Percentiles rank a stretch among this genome's conserved stretches.
These are phyloP conservation scores for Yarrowia sp. DNA, from an alignment of 805 yeast species.

Conservation along the genomic window DNA sequence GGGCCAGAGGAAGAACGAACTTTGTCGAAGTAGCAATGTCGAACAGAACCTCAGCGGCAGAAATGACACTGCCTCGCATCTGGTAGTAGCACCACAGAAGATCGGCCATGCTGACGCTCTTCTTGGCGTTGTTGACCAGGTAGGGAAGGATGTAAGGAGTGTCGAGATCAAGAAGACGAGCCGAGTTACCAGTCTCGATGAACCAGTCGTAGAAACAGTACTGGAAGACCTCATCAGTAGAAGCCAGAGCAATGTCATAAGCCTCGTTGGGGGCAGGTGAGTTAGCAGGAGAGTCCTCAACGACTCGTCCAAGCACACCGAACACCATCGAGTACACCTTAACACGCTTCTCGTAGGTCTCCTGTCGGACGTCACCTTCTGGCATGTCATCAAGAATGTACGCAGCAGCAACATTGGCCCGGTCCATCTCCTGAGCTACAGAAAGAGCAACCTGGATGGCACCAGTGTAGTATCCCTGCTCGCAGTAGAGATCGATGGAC, in stretches of 20 bases:
- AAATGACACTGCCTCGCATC: constrained; percentile 68
- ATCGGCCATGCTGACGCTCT: constrained; percentile 70
- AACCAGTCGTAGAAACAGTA: constrained; percentile 92
- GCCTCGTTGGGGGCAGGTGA: constrained; percentile 41
- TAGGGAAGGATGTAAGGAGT: constrained; percentile 79
- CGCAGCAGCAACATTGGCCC: constrained; percentile 55
- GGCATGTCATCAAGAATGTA: constrained; percentile 52
- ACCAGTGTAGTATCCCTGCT: constrained; percentile 74
- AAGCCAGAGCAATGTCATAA: constrained; percentile 68
- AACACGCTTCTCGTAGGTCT: constrained; percentile 50
- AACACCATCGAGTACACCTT: constrained; percentile 71
- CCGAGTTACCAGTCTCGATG: constrained; percentile 70
- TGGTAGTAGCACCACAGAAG: constrained; percentile 87
- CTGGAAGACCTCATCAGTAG: constrained; percentile 82
- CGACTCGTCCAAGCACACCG: constrained; percentile 65
- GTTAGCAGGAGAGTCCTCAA: constrained; percentile 57
- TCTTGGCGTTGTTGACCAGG: constrained; percentile 48
- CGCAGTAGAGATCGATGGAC: constrained; percentile 72
- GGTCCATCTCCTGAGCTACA: constrained; percentile 67
- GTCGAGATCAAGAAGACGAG: constrained; percentile 70
- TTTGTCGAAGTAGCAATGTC: constrained; percentile 65
- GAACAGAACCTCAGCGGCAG: constrained; percentile 80
- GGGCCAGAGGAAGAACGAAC: constrained; percentile 61
- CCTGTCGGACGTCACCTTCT: constrained; percentile 50
- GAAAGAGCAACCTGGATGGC: constrained; percentile 79